A percentile compares a stretch with the other conserved stretches of the same genome.
phyloP scores from a whole-genome alignment of 1,139 yeast genomes.

The Kodamaea suecica region DNA sequence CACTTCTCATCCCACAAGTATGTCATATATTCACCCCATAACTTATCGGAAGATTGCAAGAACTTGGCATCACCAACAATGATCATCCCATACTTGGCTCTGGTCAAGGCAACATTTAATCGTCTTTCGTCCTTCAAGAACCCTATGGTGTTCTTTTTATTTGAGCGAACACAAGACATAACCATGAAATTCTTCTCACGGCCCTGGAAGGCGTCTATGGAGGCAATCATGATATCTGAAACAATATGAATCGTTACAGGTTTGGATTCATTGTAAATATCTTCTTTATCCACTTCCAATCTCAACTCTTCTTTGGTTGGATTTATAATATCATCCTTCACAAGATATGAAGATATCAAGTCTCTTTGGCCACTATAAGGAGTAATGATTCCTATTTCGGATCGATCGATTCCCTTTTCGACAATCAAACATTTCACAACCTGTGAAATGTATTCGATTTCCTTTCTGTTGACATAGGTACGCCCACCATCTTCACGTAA shows the following conservation, averaged over 20 bases:
- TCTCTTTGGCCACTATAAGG: slow-evolving; percentile 76
- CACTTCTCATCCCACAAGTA: slow-evolving; percentile 14
- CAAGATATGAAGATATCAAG: slow-evolving; percentile 48
- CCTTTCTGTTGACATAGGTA: slow-evolving; percentile 54
- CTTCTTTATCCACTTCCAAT: slow-evolving; percentile 56
- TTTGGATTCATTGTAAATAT: slow-evolving; percentile 46
- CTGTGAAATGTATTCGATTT: slow-evolving; percentile 45
- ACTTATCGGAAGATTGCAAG: slow-evolving; percentile 41
- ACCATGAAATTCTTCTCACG: slow-evolving; percentile 58
- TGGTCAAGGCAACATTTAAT: slow-evolving; percentile 60
- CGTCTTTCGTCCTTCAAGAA: slow-evolving; percentile 57
- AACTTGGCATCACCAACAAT: slow-evolving; percentile 56
- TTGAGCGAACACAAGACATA: slow-evolving; percentile 61
- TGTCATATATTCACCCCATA: slow-evolving; percentile 55
- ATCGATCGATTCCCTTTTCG: slow-evolving; percentile 49
- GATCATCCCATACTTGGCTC: slow-evolving; percentile 57
- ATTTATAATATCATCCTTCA: slow-evolving; percentile 51
- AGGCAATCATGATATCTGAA: slow-evolving; percentile 65
- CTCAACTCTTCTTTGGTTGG: slow-evolving; percentile 49
- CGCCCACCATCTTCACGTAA: slow-evolving; percentile 50
- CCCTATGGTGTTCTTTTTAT: slow-evolving; percentile 49
- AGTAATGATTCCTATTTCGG: slow-evolving; percentile 63
- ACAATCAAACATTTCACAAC: slow-evolving; percentile 48
- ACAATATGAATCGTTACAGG: slow-evolving; percentile 59
- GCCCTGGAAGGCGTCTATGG: slow-evolving; percentile 67